Evolutionary conservation across 352 stramenopile species (phyloP).

Genomic region (Globisporangium perplexum): DNA sequence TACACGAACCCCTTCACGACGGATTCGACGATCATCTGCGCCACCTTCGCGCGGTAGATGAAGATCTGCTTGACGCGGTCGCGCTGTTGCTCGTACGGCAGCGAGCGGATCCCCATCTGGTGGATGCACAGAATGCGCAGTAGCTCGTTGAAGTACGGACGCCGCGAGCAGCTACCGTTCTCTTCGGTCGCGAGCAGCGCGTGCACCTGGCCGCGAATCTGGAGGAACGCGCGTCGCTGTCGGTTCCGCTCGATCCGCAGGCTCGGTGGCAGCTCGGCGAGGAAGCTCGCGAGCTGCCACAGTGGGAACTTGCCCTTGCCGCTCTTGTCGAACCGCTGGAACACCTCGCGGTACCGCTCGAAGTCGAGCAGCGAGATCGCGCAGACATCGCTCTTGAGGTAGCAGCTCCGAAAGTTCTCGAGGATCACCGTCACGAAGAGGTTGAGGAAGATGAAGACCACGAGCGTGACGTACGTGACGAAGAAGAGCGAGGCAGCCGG

Average conservation of each 20-base stretch:
- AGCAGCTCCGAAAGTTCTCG: constrained; percentile 79
- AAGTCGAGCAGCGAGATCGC: constrained; percentile 74
- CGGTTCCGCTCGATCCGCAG: constrained; percentile 35
- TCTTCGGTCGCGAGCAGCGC: constrained; percentile 25
- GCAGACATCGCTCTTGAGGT: constrained; percentile 70
- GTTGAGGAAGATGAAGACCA: constrained; percentile 82
- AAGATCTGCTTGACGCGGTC: constrained; percentile 85
- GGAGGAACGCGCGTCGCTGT: constrained; percentile 53
- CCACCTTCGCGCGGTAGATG: constrained; percentile 71
- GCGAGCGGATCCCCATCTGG: constrained; percentile 68
- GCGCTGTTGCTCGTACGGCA: constrained; percentile 76
- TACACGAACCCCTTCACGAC: constrained; percentile 59
- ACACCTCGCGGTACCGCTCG: constrained; percentile 65
- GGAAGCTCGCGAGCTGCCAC: constrained; percentile 57
- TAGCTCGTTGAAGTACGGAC: constrained; percentile 75
- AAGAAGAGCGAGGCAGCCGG: constrained; percentile 50
- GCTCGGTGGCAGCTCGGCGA: constrained; percentile 45
- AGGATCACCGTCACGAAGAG: constrained; percentile 80
- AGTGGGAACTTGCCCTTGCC: constrained; percentile 54
- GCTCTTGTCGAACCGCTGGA: constrained; percentile 51
- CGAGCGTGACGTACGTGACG: constrained; percentile 62
- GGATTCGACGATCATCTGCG: constrained; percentile 70
- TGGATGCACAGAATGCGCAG: constrained; percentile 73
- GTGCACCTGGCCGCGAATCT: constrained; percentile 64
- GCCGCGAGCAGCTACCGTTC: constrained; percentile 15